Evolutionary conservation across 805 yeast species (phyloP), one percentile per base, ranked within the genome.

Genomic region (Lachancea sp.): DNA sequence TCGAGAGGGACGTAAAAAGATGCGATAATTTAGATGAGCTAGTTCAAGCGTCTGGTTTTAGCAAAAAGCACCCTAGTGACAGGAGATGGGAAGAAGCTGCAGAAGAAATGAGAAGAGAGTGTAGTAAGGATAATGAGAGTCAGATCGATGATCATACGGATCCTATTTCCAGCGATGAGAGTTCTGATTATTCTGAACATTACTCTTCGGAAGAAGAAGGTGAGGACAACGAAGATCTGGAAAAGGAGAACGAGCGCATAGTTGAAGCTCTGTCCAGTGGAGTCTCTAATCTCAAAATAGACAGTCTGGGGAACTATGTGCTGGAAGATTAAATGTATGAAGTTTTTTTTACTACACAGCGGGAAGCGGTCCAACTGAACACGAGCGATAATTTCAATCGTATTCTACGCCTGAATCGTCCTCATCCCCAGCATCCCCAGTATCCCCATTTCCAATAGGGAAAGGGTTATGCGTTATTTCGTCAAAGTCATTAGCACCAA

Each of bases 41-140:
- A 47, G 94, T 92, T 2, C 81, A 83, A 53, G 98, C 98, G 0
- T 86, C 96, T 1, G 99, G 99, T 1, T 87, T 57, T 42, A 70
- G 71, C 45, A 75, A 75, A 52, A 75, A 75, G 57, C 72, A 72
- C 49, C 66, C 71, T 15, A 61, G 65, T 33, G 74, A 72, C 42
- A 71, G 73, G 52, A 89, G 83, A 40, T 69, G 88, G 51, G 96
- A 88, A 58, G 71, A 69, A 29, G 96, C 95, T 2, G 78, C 88
- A 37, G 71, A 73, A 25, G 49, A 71, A 3, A 80, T 80, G 87
- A 72, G 86, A 63, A 29, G 29, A 28, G 42, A 39, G 16, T 17
- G 15, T 11, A 16, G 26, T 8, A 29, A 29, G 11, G 12, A 28
- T 8, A 21, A 5, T 13, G 33, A 13, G n/a, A 67, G 67, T 4